phyloP scores from a whole-genome alignment of 164 flowering plant species.

The Macadamia integrifolia region DNA sequence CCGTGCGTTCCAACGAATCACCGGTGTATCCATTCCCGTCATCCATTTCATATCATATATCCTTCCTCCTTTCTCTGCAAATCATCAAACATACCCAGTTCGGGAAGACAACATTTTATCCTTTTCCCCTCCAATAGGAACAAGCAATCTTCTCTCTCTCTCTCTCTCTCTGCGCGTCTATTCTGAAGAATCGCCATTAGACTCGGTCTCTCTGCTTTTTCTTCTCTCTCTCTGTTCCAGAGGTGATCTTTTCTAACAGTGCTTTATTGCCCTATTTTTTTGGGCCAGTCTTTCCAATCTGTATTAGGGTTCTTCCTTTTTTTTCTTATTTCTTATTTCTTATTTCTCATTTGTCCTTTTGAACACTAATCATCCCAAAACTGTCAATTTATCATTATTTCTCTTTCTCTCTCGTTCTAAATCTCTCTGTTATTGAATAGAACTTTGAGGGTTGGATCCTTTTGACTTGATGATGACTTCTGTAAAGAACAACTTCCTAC shows the following conservation, averaged over 20 bases:
- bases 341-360: neutral
- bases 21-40: no score
- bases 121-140: neutral
- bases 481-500: conserved; percentile 55
- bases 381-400: neutral
- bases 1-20: no score
- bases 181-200: neutral
- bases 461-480: conserved; percentile 31
- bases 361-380: neutral
- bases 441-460: neutral
- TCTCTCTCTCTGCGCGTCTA: neutral
- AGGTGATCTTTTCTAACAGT: neutral
- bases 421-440: neutral
- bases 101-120: neutral
- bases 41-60: no score
- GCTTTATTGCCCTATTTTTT: neutral
- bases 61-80: no score
- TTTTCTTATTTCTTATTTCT: neutral
- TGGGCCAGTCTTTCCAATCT: neutral
- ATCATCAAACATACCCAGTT: neutral
- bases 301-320: neutral
- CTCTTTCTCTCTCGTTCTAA: neutral
- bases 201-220: neutral
- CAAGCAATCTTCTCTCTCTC: neutral
- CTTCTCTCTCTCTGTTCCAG: neutral